Evolutionary conservation across 2,329 filamentous ascomycete genomes (phyloP).

Genomic region (Aspergillus sp.): DNA sequence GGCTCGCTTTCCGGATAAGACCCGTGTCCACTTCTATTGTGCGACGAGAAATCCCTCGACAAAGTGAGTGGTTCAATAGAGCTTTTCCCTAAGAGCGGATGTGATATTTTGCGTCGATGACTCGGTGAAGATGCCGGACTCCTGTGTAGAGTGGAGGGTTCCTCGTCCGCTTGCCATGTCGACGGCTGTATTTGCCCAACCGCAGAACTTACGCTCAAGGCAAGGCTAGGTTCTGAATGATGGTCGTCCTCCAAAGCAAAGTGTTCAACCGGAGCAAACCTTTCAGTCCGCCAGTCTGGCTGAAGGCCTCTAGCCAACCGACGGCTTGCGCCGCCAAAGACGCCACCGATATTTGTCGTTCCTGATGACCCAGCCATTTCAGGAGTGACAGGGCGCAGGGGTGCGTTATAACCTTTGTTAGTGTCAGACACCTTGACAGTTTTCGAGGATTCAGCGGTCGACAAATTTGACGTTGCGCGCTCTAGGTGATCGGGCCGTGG

Average conservation of each 20-base stretch:
- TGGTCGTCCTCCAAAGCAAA: conserved; percentile 35
- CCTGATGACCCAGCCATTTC: conserved; percentile 31
- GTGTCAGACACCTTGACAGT: conserved; percentile 41
- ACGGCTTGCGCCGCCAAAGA: conserved; percentile 42
- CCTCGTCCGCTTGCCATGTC: conserved; percentile 34
- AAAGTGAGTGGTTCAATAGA: conserved; percentile 36
- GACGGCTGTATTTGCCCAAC: conserved; percentile 43
- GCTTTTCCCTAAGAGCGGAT: conserved; percentile 32
- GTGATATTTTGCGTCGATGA: conserved; percentile 38
- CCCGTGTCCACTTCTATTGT: conserved; percentile 26
- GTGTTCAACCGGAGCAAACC: conserved; percentile 35
- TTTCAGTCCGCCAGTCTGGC: conserved; percentile 38
- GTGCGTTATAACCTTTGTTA: conserved; percentile 20
- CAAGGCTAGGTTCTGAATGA: conserved; percentile 44
- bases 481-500: conserved; percentile 40
- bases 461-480: conserved; percentile 43
- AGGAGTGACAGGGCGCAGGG: conserved; percentile 27
- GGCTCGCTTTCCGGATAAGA: conserved; percentile 21
- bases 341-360: conserved; percentile 35
- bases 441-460: conserved; percentile 48
- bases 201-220: conserved; percentile 45
- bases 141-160: conserved; percentile 14
- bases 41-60: conserved; percentile 35
- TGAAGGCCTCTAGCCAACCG: conserved; percentile 36
- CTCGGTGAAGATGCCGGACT: conserved; percentile 15